Conservation (phyloP, 164 flowering plant genomes). For the Buxus sempervirens region DNA sequence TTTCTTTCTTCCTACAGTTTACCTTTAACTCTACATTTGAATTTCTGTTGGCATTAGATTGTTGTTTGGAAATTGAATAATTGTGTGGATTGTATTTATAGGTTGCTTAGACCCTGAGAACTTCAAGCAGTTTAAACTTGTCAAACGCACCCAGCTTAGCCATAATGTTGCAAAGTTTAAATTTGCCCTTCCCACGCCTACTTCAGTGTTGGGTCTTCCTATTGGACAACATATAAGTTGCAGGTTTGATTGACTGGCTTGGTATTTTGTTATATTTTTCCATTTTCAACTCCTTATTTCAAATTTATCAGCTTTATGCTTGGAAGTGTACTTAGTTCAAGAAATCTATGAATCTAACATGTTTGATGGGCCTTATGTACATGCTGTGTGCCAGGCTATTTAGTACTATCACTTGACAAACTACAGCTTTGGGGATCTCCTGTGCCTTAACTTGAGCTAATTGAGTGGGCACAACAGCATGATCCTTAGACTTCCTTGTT, state of each 20-base stretch:
- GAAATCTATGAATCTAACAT: neutral
- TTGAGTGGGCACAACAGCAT: neutral
- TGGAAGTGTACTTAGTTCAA: neutral
- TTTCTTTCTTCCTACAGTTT: no score
- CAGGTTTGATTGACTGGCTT: constrained; percentile 43
- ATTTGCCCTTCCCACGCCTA: constrained; percentile 78
- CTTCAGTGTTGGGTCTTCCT: constrained; percentile 91
- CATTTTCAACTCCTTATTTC: neutral
- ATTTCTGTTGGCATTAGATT: no score
- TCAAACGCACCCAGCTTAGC: constrained; percentile 71
- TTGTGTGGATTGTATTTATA: constrained; percentile 15
- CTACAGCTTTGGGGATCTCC: neutral
- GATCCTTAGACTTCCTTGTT: neutral
- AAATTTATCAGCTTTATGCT: neutral
- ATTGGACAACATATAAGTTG: constrained; percentile 96
- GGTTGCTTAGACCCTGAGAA: constrained; percentile 81
- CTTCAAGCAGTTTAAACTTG: constrained; percentile 82
- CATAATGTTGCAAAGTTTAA: constrained; percentile 94
- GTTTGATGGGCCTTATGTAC: no score
- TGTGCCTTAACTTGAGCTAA: neutral
- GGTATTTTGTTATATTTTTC: neutral
- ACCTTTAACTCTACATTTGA: no score
- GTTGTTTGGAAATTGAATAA: neutral
- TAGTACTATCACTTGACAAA: neutral
- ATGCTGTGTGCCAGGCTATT: no score